Base-by-base conservation (phyloP, 2,329 filamentous ascomycete species). In the Colletotrichum sp. region DNA sequence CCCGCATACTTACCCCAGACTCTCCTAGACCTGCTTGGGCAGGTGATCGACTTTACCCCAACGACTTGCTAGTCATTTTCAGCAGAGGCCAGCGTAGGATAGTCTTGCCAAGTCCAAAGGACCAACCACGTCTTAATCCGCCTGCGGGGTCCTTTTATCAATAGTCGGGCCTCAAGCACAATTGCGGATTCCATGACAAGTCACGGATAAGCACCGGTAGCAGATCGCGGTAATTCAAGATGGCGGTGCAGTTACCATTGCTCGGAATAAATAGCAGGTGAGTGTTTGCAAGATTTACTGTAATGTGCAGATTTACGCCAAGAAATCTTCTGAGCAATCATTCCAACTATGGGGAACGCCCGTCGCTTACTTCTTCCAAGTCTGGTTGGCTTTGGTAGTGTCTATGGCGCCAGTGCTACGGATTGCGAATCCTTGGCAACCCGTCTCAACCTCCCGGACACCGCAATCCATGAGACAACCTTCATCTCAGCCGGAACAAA, bases 401-500 rank as follows among this genome's bases (percentile, higher is more conserved):
- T 60, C 24, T 39, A 21, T 7, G 39, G 52, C 32, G 48, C 36
- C 8, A 67, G 48, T 9, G 26, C 32, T 2, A 39, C 61, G 39
- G 52, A 67, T 6, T 75, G 72, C n/a, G 36, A 32, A 8, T 67
- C 72, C 13, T 39, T 75, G 39, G 72, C 68, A 16, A 55, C 52
- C n/a, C 68, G 68, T 13, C 63, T 75, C n/a, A 67, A 34, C 10
- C 68, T 75, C 39, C 68, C 68, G 4, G 79, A 83, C 59, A 82
- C 82, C 12, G 80, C 80, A 8, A 79, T 85, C 1, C 67, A 57
- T 24, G 59, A 57, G 18, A 74, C 66, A 4, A 63, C 52, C 6
- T 79, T 75, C 64, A 24, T 78, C 39, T 6, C 60, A 12, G 67
- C 71, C 5, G 84, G 84, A 5, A 83, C 83, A 2, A 86, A 84